Base-by-base conservation (phyloP, 2,329 filamentous ascomycete species). In the Trichoderma sp. region DNA sequence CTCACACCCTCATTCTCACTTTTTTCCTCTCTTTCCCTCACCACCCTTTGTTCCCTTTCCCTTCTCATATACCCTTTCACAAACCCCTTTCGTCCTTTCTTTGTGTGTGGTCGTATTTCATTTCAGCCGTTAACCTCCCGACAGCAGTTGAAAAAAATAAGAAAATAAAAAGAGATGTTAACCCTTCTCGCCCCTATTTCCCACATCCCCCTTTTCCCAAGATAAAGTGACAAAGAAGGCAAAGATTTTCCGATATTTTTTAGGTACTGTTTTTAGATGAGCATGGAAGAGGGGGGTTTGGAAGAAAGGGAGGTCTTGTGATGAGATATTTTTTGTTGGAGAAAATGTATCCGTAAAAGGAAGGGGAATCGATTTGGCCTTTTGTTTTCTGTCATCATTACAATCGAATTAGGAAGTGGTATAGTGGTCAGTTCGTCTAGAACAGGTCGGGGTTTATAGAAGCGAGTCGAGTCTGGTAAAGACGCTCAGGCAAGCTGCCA, bases 381-480 rank as follows among this genome's bases (percentile, higher is more conserved):
- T 70, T 57, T 36, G 47, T 64, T 30, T 64, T 57, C 26, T 64
- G 68, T 70, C 68, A 69, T 70, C 47, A 63, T 70, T 39, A 59
- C 28, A 43, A 17, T 64, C 34, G 68, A 64, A 47, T 70, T 64
- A 71, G 68, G 32, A 57, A 57, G 32, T 34, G 32, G 55, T 50
- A 55, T 70, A 62, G 57, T 28, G 67, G 57, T 62, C 28, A 23
- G 39, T 61, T 53, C 58, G 20, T 62, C 30, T 13, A 64, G 20
- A 59, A 26, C 59, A 5, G 6, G 39, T 63, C 39, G 6, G 28
- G 20, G 36, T 69, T 84, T 88, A 99, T 81, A 99, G 91, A 73
- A 99, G 87, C 66, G 96, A 98, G 85, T 99, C 96, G 78, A 99
- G 92, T 80, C 95, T 90, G 75, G 96, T 99, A 82, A 99, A 99